Percentiles rank a stretch among this genome's conserved stretches.
phyloP scores from a whole-genome alignment of 139 green algal species.

The Haematococcus lacustris region DNA sequence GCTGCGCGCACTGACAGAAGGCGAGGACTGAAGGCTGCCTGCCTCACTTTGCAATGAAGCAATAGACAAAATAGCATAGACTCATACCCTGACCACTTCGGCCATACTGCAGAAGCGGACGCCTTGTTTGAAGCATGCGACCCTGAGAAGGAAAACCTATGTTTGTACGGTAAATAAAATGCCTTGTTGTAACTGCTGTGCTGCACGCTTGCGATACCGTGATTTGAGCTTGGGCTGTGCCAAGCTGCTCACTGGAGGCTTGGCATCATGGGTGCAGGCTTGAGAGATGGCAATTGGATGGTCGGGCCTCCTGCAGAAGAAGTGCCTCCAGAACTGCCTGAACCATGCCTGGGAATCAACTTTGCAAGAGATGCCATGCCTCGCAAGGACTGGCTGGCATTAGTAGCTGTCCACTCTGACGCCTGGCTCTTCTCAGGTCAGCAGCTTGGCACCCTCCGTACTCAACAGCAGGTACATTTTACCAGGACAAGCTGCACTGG shows the following conservation, averaged over 20 bases:
- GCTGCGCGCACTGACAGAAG: slow-evolving; percentile 58
- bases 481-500: no score
- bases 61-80: not conserved
- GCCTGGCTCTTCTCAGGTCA: slow-evolving; percentile 90
- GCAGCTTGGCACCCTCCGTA: no score
- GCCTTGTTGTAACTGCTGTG: not conserved
- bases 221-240: no score
- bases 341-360: slow-evolving; percentile 96
- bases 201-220: not conserved
- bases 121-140: slow-evolving; percentile 71
- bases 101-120: slow-evolving; percentile 48
- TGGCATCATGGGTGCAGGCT: slow-evolving; percentile 31
- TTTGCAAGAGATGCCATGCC: slow-evolving; percentile 91
- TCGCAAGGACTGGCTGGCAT: slow-evolving; percentile 87
- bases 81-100: not conserved
- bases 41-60: not conserved
- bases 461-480: no score
- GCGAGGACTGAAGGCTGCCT: slow-evolving; percentile 19
- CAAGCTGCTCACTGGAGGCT: not conserved
- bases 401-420: slow-evolving; percentile 95
- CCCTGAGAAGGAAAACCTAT: slow-evolving; percentile 94
- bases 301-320: slow-evolving; percentile 94
- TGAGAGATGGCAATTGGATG: slow-evolving; percentile 73
- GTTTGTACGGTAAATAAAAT: slow-evolving; percentile 75
- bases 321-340: slow-evolving; percentile 93